Conservation (phyloP, 2,329 filamentous ascomycete species). For the Aspergillus udagawae region DNA sequence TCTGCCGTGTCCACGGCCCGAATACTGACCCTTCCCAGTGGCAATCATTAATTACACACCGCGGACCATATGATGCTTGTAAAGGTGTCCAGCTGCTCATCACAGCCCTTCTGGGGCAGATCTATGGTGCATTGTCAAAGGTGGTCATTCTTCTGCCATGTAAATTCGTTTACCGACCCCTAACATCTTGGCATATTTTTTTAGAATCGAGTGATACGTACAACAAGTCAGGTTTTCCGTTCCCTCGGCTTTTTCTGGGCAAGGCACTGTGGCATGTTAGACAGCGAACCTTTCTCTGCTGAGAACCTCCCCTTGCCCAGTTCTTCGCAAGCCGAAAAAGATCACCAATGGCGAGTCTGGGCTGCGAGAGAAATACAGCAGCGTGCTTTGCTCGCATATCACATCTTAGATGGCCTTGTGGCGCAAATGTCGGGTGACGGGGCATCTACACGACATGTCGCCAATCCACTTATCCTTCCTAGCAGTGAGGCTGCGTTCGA, state of each 20-base stretch:
- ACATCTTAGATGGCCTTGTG: slow-evolving; percentile 44
- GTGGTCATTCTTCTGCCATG: slow-evolving; percentile 7
- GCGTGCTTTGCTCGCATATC: slow-evolving; percentile 42
- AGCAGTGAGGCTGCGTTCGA: slow-evolving; percentile 41
- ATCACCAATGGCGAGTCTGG: slow-evolving; percentile 42
- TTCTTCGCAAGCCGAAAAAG: slow-evolving; percentile 33
- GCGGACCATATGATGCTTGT: slow-evolving; percentile 41
- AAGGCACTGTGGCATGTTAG: slow-evolving; percentile 43
- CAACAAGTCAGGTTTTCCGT: slow-evolving; percentile 44
- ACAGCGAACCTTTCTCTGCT: slow-evolving; percentile 31
- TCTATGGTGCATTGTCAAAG: slow-evolving; percentile 43
- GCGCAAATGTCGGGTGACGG: slow-evolving; percentile 42
- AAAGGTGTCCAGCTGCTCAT: slow-evolving; percentile 44
- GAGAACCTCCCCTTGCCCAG: slow-evolving; percentile 32
- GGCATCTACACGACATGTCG: slow-evolving; percentile 41
- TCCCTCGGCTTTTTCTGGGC: slow-evolving; percentile 45
- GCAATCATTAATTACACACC: slow-evolving; percentile 43
- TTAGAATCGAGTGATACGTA: slow-evolving; percentile 40
- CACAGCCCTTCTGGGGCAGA: slow-evolving; percentile 41
- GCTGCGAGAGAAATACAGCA: slow-evolving; percentile 43
- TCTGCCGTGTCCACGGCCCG: not conserved
- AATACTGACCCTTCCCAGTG: slow-evolving; percentile 24
- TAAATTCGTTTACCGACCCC: not conserved
- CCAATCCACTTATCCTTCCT: slow-evolving; percentile 39
- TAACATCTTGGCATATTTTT: not conserved